Conservation (phyloP, 768 basidiomycete genomes). For the Dioszegia aurantiaca region DNA sequence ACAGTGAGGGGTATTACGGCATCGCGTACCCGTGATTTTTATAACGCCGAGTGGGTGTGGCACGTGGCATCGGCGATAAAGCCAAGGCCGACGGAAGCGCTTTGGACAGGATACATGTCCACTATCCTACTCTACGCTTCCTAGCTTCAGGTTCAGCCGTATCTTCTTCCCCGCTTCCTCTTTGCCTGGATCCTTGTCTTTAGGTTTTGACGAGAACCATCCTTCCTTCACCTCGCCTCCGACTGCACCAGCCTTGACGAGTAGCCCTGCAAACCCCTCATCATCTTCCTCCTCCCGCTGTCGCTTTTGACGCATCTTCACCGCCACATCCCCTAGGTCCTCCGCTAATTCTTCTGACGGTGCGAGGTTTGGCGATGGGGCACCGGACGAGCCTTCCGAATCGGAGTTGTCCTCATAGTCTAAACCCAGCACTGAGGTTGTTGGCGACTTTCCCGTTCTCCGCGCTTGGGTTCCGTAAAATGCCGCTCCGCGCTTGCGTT, state of each 20-base stretch:
- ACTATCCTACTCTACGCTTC: background rate
- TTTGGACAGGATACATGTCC: background rate
- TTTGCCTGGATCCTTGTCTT: slow-evolving; percentile 16
- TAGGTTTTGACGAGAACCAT: slow-evolving; percentile 6
- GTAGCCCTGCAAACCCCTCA: slow-evolving; percentile 53
- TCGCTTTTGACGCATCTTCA: slow-evolving; percentile 68
- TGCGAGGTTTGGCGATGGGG: slow-evolving; percentile 41
- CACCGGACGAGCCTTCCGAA: slow-evolving; percentile 39
- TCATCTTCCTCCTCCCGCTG: slow-evolving; percentile 69
- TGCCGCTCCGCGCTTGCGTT: slow-evolving; percentile 4
- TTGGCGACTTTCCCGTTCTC: background rate
- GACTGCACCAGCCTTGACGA: slow-evolving; percentile 16
- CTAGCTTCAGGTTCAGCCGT: slow-evolving; percentile 33
- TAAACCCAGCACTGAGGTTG: slow-evolving; percentile 30
- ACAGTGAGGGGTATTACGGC: too few species aligned
- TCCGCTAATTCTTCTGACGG: slow-evolving; percentile 52
- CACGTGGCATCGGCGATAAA: slow-evolving; percentile 4
- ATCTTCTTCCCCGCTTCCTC: slow-evolving; percentile 32
- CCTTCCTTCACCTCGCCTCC: slow-evolving; percentile 4
- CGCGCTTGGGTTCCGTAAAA: slow-evolving; percentile 3
- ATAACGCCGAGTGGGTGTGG: background rate
- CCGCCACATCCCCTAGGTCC: slow-evolving; percentile 47
- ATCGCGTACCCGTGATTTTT: background rate
- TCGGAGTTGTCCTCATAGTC: slow-evolving; percentile 51
- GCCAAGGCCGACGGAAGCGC: background rate